phyloP scores from a whole-genome alignment of 345 rosid species.

The Salix suchowensis region DNA sequence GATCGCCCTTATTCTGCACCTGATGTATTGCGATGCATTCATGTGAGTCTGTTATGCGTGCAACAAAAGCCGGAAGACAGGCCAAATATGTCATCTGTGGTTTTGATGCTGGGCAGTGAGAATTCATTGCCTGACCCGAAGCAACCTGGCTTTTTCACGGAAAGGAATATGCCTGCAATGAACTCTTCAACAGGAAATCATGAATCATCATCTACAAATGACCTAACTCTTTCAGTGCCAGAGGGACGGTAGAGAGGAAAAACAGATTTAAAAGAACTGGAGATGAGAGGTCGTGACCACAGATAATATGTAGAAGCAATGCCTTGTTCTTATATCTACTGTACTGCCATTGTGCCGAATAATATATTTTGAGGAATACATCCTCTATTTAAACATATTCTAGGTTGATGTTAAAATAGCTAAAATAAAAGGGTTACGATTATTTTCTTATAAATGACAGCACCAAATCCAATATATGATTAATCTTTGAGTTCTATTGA shows the following conservation, averaged over 20 bases:
- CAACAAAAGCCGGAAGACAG: not conserved
- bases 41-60: not conserved
- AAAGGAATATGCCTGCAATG: not conserved
- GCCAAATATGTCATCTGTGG: not conserved
- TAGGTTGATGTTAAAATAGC: no score
- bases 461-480: no score
- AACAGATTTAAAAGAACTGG: no score
- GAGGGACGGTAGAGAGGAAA: not conserved
- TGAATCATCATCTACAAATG: not conserved
- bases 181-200: not conserved
- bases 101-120: not conserved
- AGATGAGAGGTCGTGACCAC: no score
- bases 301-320: no score
- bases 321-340: no score
- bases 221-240: not conserved
- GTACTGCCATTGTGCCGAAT: no score
- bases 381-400: no score
- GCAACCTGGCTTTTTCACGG: constrained; percentile 3
- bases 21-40: not conserved
- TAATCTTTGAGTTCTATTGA: no score
- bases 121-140: not conserved
- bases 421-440: no score
- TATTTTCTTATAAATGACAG: no score
- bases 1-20: not conserved
- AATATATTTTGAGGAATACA: no score